Conservation (phyloP, 23 red algal species). For the Chondrus crispus region DNA sequence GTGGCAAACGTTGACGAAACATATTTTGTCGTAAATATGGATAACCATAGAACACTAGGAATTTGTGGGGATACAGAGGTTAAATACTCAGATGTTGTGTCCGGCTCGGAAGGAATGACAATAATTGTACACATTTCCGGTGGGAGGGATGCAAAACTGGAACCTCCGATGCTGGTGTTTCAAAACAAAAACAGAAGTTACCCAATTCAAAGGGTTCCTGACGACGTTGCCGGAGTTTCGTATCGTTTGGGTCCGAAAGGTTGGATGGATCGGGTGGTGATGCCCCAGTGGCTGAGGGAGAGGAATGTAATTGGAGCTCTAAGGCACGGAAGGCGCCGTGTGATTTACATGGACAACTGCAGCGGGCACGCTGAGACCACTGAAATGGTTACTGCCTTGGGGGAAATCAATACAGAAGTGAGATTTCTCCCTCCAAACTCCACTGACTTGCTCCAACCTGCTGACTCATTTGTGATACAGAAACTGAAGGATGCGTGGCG, state of each 20-base stretch:
- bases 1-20: constrained; percentile 6
- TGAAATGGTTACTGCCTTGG: not conserved
- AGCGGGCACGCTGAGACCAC: not conserved
- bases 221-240: not conserved
- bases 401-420: not conserved
- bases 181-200: not conserved
- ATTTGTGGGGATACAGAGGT: not conserved
- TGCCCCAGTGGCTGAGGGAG: not conserved
- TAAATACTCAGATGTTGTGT: not conserved
- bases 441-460: not conserved
- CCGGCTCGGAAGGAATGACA: not conserved
- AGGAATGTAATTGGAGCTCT: not conserved
- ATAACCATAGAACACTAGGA: not conserved
- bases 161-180: not conserved
- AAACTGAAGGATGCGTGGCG: not conserved
- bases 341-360: not conserved
- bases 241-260: not conserved
- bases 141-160: not conserved
- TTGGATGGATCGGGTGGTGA: not conserved
- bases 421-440: not conserved
- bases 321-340: not conserved
- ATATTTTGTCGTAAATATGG: constrained; percentile 17
- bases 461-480: constrained; percentile 2
- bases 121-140: not conserved
- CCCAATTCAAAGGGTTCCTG: not conserved